Base-by-base conservation (phyloP, 2,329 filamentous ascomycete species). In the Apiospora malaysiana region DNA sequence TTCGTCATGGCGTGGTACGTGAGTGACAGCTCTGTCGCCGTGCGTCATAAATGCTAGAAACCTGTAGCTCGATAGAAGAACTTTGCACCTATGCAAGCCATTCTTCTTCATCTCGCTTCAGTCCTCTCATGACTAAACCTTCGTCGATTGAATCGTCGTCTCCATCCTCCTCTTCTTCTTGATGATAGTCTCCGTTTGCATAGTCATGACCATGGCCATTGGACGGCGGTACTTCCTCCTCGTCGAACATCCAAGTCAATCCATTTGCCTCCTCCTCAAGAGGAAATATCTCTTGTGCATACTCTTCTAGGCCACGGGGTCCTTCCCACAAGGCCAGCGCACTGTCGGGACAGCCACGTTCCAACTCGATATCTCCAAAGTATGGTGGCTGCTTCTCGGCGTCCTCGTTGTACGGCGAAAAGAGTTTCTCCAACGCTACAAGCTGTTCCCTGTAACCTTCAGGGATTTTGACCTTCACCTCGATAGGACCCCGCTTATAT, bases 181-280 rank as follows among this genome's bases (percentile, higher is more conserved):
- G 82, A 2, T 81, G 82, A 2, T 83, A 82, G 21, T 68, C 72
- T 80, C 12, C 81, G 79, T 46, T 78, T 69, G 23, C 75, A 73
- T 14, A 76, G 74, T 32, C 73, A 27, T 68, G 71, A 37, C 68
- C 72, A 25, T 68, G 71, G 42, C 68, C 72, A 25, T 76, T 75
- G 46, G 46, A 70, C 16, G 75, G 70, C 16, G 75, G 79, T 23
- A 84, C 83, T 21, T 84, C 85, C 49, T 85, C 86, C 14, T 87
- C 86, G 5, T 88, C 86, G 59, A 87, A 79, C 95, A 98, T 98
- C 96, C 96, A 99, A 21, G 92, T 94, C 78, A 96, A 84, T 6
- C 95, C 95, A 79, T 98, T 98, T 43, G 94, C 94, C 76, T 95
- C 92, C 83, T 99, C 96, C 81, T 99, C 96, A 16, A 98, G 88